These are phyloP conservation scores for Trichosporon asahii DNA, from an alignment of 1,284 basidiomycete species.

Conservation along the genomic window DNA sequence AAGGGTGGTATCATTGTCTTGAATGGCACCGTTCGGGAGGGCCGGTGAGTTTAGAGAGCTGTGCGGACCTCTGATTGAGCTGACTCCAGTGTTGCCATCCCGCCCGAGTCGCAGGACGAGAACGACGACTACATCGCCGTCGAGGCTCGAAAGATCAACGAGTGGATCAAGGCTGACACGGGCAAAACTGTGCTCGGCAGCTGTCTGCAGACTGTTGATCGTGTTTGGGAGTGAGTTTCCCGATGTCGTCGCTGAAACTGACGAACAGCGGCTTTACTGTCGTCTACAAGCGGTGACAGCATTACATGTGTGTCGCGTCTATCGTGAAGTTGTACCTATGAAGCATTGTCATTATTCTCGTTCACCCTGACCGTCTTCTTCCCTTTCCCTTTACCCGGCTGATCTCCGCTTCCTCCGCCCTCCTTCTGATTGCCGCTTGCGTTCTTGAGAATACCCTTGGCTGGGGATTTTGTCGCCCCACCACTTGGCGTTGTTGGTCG, in stretches of 20 bases:
- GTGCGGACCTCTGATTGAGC: background rate
- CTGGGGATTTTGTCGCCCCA: background rate
- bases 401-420: background rate
- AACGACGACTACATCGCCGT: constrained; percentile 31
- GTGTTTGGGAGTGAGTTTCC: constrained; percentile 46
- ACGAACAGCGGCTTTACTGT: constrained; percentile 36
- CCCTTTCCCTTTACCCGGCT: background rate
- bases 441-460: background rate
- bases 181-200: constrained; percentile 43
- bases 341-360: background rate
- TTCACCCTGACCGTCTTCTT: background rate
- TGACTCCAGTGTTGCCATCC: constrained; percentile 17
- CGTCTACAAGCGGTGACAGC: constrained; percentile 29
- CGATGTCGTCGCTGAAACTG: background rate
- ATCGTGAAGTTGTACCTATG: background rate
- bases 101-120: constrained; percentile 25
- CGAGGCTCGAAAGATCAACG: constrained; percentile 34
- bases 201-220: constrained; percentile 45
- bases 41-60: constrained; percentile 30
- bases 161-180: constrained; percentile 43
- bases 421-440: no score
- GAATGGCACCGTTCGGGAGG: constrained; percentile 42
- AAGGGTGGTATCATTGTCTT: constrained; percentile 42
- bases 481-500: background rate
- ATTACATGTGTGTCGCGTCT: background rate